A percentile compares a stretch with the other conserved stretches of the same genome.
phyloP scores from a whole-genome alignment of 2,329 filamentous ascomycete species.

The Aspergillus fructus region DNA sequence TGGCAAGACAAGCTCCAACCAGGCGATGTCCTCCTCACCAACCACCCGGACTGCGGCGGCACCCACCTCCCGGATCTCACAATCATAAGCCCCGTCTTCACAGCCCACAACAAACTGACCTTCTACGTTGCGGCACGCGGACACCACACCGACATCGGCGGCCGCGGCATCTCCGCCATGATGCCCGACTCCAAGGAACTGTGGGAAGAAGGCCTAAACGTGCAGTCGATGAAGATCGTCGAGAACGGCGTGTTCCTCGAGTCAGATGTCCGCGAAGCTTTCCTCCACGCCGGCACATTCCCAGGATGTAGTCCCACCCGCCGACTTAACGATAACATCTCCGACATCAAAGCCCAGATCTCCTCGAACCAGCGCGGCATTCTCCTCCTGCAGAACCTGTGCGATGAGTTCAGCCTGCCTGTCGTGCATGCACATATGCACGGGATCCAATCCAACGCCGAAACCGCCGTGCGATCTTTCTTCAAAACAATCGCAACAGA shows the following conservation, averaged over 20 bases:
- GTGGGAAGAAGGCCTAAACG: slow-evolving; percentile 49
- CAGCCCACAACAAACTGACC: slow-evolving; percentile 59
- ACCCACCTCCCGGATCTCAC: slow-evolving; percentile 84
- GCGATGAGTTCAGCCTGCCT: slow-evolving; percentile 64
- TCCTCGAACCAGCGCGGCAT: slow-evolving; percentile 86
- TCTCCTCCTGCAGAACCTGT: not conserved
- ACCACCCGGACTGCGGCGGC: slow-evolving; percentile 80
- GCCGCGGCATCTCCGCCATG: slow-evolving; percentile 79
- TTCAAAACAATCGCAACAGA: slow-evolving; percentile 67
- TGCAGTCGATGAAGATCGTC: slow-evolving; percentile 61
- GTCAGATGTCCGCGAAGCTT: slow-evolving; percentile 66
- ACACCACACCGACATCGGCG: slow-evolving; percentile 82
- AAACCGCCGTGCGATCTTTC: slow-evolving; percentile 69
- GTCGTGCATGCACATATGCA: slow-evolving; percentile 82
- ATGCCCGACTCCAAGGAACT: slow-evolving; percentile 56
- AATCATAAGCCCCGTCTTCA: slow-evolving; percentile 74
- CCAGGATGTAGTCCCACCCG: slow-evolving; percentile 76
- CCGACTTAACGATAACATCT: slow-evolving; percentile 78
- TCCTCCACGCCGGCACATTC: slow-evolving; percentile 69
- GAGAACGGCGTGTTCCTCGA: slow-evolving; percentile 77
- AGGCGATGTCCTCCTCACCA: slow-evolving; percentile 79
- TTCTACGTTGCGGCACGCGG: slow-evolving; percentile 80
- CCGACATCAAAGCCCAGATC: slow-evolving; percentile 82
- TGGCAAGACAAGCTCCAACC: slow-evolving; percentile 76
- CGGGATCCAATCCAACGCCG: slow-evolving; percentile 77